Evolutionary conservation across 208 protist genomes (phyloP).

Genomic region (Tritrichomonas musculus): DNA sequence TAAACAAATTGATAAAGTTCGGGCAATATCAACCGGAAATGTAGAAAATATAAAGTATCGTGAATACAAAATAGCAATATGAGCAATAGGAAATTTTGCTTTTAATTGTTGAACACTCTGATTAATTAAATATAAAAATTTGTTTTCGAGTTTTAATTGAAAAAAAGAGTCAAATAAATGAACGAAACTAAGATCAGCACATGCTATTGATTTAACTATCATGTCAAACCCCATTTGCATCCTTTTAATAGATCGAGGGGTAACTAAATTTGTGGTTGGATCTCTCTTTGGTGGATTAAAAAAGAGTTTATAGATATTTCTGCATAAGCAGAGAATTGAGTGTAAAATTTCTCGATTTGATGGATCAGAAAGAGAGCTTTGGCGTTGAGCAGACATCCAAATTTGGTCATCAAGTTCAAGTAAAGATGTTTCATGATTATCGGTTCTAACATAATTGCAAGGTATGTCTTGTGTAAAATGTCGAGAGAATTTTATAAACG

Average conservation of each 20-base stretch:
- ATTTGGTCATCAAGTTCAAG: neutral
- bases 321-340: neutral
- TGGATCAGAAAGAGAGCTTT: neutral
- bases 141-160: neutral
- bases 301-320: neutral
- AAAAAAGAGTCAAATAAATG: slow-evolving; percentile 26
- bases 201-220: neutral
- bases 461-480: neutral
- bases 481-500: neutral
- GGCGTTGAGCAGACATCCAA: neutral
- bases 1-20: neutral
- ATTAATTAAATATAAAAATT: neutral
- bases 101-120: too few species aligned
- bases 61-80: neutral
- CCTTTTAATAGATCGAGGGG: neutral
- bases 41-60: neutral
- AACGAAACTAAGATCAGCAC: neutral
- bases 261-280: neutral
- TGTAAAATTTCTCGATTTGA: neutral
- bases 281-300: neutral
- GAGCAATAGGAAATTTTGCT: neutral
- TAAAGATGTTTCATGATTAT: neutral
- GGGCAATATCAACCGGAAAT: neutral
- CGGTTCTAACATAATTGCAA: neutral
- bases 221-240: neutral